These are phyloP conservation scores for Furculomyces boomerangus DNA, from an alignment of 371 early-diverging fungal genomes.

Conservation along the genomic window DNA sequence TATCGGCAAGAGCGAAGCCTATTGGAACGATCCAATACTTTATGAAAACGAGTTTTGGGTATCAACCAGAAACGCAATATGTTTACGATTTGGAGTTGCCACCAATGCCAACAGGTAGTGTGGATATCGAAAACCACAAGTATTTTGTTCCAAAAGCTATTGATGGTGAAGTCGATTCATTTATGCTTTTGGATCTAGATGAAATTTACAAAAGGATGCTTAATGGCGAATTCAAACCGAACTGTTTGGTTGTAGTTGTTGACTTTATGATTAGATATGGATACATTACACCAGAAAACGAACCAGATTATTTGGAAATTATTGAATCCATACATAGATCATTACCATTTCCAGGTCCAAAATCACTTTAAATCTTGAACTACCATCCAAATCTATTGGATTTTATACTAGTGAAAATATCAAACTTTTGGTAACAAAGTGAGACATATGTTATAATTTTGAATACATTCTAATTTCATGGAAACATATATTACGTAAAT, in stretches of 20 bases:
- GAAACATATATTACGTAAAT: too few species aligned
- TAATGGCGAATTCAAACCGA: conserved; percentile 65
- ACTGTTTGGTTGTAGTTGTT: conserved; percentile 56
- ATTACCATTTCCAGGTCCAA: conserved; percentile 46
- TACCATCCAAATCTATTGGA: too few species aligned
- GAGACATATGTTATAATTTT: too few species aligned
- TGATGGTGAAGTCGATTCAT: conserved; percentile 83
- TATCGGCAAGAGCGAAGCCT: conserved; percentile 24
- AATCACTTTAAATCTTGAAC: too few species aligned
- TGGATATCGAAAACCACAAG: too few species aligned
- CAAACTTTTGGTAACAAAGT: too few species aligned
- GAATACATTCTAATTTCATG: too few species aligned
- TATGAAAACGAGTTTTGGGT: conserved; percentile 24
- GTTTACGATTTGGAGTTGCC: conserved; percentile 67
- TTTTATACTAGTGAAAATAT: too few species aligned
- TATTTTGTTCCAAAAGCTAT: conserved; percentile 40
- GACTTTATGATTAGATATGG: conserved; percentile 75
- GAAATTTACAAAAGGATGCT: conserved; percentile 36
- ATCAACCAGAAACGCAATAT: conserved; percentile 56
- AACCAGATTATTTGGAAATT: conserved; percentile 62
- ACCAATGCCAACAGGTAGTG: conserved; percentile 21
- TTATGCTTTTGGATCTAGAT: conserved; percentile 50
- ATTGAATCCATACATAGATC: conserved; percentile 37
- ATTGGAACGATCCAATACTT: conserved; percentile 55
- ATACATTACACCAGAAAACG: conserved; percentile 52